Conservation (phyloP, 495 filamentous ascomycete species). For the Apodospora peruviana region DNA sequence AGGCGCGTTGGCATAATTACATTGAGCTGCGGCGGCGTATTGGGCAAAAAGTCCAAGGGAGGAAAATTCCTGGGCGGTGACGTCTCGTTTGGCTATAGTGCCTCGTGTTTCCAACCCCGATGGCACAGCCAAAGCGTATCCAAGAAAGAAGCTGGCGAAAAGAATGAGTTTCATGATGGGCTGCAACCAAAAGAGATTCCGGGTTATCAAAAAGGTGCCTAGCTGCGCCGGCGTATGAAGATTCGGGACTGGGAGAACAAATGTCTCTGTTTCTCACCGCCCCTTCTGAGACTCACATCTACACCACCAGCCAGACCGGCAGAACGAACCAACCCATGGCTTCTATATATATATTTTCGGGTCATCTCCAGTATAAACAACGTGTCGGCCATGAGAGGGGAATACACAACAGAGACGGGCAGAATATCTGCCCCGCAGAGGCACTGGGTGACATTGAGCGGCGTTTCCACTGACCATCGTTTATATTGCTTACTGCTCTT, state of each 20-base stretch:
- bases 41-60: neutral
- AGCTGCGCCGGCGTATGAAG: too few species aligned
- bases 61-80: neutral
- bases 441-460: neutral
- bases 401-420: neutral
- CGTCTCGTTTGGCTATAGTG: neutral
- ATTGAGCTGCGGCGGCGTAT: neutral
- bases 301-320: neutral
- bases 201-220: too few species aligned
- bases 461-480: neutral
- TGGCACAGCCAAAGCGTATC: neutral
- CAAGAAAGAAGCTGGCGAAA: neutral
- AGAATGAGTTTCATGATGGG: neutral
- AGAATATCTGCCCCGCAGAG: neutral
- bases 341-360: neutral
- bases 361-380: neutral
- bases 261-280: too few species aligned
- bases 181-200: too few species aligned
- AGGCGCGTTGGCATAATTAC: neutral
- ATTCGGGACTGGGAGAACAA: neutral
- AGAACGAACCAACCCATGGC: neutral
- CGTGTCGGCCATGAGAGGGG: too few species aligned
- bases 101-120: neutral
- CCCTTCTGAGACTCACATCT: neutral
- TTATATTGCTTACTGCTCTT: neutral